Evolutionary conservation across 495 filamentous ascomycete genomes (phyloP), one percentile per base, ranked within the genome.

Genomic region (Polyplosphaeria fusca): DNA sequence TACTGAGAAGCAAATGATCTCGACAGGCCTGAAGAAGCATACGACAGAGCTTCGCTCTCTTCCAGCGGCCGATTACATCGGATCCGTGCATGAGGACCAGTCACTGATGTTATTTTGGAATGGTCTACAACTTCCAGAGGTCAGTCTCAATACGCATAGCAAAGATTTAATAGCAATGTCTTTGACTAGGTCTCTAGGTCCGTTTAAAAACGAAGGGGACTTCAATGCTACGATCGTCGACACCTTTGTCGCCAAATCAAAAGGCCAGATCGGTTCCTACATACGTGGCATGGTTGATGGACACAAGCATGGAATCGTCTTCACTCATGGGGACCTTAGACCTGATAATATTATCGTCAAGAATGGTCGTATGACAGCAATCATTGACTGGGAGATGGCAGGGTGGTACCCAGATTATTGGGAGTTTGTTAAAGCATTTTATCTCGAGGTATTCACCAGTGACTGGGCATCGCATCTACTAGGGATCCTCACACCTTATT

Each of bases 401-500:
- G 63, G 60, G 22, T 66, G 55, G 54, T 64, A 60, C 30, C 55
- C 60, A 16, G 63, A 63, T 2, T 60, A 63, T 30, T 66, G 60
- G 55, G 63, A 66, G 19, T 63, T 65, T 40, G 32, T 41, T 2
- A 62, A 65, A 41, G 46, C 46, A 4, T 30, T 48, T 16, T 48
- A 30, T 37, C 46, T 48, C 16, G 46, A 48, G 23, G 26, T 2
- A 5, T 48, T 48, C 20, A 18, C 46, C 16, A 48, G 2, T 27
- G 46, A 48, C 18, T 48, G 46, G 46, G 46, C 46, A 32, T 4
- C 46, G 3, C 26, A 48, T 48, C 5, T 48, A 23, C 46, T 48
- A 5, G 46, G 18, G 12, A 19, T 48, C 5, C 7, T 48, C 24
- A 48, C 46, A 3, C 46, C 46, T 9, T 48, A 48, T 30, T 48